Evolutionary conservation across 371 early-diverging fungal genomes (phyloP), one percentile per base, ranked within the genome.

Genomic region (Zychaea mexicana): DNA sequence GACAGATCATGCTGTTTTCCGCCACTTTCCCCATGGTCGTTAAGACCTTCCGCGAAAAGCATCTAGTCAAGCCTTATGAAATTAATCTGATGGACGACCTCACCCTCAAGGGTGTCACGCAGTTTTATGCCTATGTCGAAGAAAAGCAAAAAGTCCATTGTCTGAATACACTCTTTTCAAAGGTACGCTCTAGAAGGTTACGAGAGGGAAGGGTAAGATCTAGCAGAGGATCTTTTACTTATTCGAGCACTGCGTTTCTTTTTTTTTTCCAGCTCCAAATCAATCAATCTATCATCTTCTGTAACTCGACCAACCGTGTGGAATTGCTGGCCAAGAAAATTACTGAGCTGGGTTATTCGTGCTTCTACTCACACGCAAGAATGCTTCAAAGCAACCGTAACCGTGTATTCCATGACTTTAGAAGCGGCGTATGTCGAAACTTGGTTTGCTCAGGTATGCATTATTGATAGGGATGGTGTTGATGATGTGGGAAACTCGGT

Each of bases 211-310:
- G n/a, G n/a, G n/a, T n/a, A n/a, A n/a, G n/a, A n/a, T n/a, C n/a
- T n/a, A n/a, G n/a, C n/a, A n/a, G n/a, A n/a, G n/a, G n/a, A n/a
- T n/a, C n/a, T 15, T 6, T 52, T n/a, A n/a, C n/a, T n/a, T n/a
- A n/a, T n/a, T n/a, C n/a, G n/a, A n/a, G n/a, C n/a, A n/a, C n/a
- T n/a, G n/a, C n/a, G n/a, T n/a, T n/a, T n/a, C n/a, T 54, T 13
- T 54, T 2, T 39, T 27, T 36, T 21, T 58, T 38, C n/a, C 64
- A 84, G 91, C 89, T 99, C 22, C 96, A 97, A 88, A 94, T 99
- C 88, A 98, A 99, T 78, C 99, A 99, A 84, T 98, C 98, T 59
- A 98, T 99, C 68, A 98, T 99, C 72, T 99, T 99, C 78, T 98
- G 98, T 82, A 99, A 98, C 82, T 95, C 96, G 10, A 96, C 98